Evolutionary conservation across 208 protist genomes (phyloP), one percentile per base, ranked within the genome.

Genomic region (Lotmaria passim): DNA sequence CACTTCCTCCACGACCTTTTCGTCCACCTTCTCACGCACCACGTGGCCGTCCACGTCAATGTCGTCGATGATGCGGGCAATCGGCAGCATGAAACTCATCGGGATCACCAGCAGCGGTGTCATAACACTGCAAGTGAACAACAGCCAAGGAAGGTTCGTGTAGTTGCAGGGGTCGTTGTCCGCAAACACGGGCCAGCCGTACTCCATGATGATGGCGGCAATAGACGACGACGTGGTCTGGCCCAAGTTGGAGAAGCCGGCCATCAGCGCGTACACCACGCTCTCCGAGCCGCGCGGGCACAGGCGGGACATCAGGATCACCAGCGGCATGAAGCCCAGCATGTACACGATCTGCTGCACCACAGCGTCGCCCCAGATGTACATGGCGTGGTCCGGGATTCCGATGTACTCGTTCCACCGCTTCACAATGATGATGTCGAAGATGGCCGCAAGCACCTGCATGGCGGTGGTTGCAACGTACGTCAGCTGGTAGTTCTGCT

Each of bases 221-320:
- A 91, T 61, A 0, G 78, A 73, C 15, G 56, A 68, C 2, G 82
- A 69, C 5, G 85, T 82, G 47, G 75, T 76, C 62, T 75, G 69
- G 10, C 87, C 91, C 46, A 96, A 77, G 78, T 94, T 93, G 19
- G 89, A 75, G 62, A 90, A 94, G 26, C 89, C 92, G n/a, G 89
- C 89, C 67, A 96, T 80, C 38, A 95, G 75, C 34, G 92, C 83
- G 57, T 91, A 94, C 56, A 94, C 82, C 31, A 91, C 85, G 21
- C 75, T 80, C 74, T 95, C 92, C 50, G 89, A 85, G 12, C 87
- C 89, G 23, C 82, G 81, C 11, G 92, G 90, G 64, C 88, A 94
- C 21, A 97, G 79, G 44, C 89, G 90, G 8, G 90, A 89, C 51
- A 93, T 69, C 33, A 65, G 17, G 26, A 66, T 69, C 2, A 93